Evolutionary conservation across 495 filamentous ascomycete genomes (phyloP).

Genomic region (Penicillium macrosclerotiorum): DNA sequence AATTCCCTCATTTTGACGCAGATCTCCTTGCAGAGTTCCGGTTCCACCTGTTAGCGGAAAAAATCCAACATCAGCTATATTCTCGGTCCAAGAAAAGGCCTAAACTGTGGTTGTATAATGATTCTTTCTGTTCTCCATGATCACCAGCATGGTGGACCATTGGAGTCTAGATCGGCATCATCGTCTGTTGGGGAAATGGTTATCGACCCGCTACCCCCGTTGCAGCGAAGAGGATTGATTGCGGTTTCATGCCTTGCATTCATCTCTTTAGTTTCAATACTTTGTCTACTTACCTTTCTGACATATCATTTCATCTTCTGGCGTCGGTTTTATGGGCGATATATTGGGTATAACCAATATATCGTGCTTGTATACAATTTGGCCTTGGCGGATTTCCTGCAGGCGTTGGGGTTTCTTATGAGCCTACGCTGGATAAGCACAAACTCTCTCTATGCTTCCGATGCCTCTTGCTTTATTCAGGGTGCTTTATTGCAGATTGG

Average conservation of each 20-base stretch:
- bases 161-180: no score
- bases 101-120: no score
- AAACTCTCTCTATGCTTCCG: conserved; percentile 50
- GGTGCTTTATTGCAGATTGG: conserved; percentile 65
- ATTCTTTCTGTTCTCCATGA: no score
- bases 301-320: conserved; percentile 52
- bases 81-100: no score
- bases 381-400: conserved; percentile 66
- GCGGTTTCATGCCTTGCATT: conserved; percentile 50
- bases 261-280: conserved; percentile 53
- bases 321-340: conserved; percentile 36
- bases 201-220: conserved; percentile 39
- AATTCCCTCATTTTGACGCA: no score
- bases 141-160: no score
- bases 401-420: conserved; percentile 59
- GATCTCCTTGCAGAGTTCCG: no score
- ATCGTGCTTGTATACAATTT: conserved; percentile 69
- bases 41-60: no score
- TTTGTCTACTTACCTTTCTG: conserved; percentile 45
- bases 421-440: conserved; percentile 53
- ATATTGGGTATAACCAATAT: conserved; percentile 58
- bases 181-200: no score
- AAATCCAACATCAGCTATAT: no score
- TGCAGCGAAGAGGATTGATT: conserved; percentile 44
- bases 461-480: conserved; percentile 58